Conservation (phyloP, 192 early-diverging fungal species). For the Gamsiella multidivaricata region DNA sequence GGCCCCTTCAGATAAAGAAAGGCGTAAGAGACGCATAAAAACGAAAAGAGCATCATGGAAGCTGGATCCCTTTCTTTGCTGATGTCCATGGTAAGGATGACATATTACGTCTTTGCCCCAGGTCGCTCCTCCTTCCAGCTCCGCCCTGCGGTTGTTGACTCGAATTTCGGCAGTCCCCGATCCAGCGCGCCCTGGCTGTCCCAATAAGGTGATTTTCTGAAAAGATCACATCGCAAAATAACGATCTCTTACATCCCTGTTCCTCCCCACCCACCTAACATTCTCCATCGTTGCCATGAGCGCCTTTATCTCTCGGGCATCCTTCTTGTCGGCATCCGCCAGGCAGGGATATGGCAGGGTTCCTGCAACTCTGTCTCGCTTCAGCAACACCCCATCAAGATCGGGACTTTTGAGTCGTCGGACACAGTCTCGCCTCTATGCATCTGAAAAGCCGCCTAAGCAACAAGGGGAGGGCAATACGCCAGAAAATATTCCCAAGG, state of each 20-base stretch:
- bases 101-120: no score
- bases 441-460: slow-evolving; percentile 30
- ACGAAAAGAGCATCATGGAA: no score
- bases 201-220: background rate
- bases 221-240: background rate
- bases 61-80: no score
- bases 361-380: background rate
- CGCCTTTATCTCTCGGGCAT: slow-evolving; percentile 38
- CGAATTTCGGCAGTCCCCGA: no score
- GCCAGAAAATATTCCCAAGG: slow-evolving; percentile 67
- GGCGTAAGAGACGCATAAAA: no score
- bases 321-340: slow-evolving; percentile 6
- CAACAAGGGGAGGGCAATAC: slow-evolving; percentile 21
- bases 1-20: no score
- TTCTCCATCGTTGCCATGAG: slow-evolving; percentile 24
- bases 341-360: slow-evolving; percentile 9
- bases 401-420: slow-evolving; percentile 1
- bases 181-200: no score
- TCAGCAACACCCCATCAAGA: slow-evolving; percentile 7
- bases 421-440: slow-evolving; percentile 16
- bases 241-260: background rate
- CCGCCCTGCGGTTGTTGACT: no score
- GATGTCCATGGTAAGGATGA: no score
- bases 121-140: no score
- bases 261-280: background rate